Conservation (phyloP, 345 rosid species). For the Salix koriyanagi region DNA sequence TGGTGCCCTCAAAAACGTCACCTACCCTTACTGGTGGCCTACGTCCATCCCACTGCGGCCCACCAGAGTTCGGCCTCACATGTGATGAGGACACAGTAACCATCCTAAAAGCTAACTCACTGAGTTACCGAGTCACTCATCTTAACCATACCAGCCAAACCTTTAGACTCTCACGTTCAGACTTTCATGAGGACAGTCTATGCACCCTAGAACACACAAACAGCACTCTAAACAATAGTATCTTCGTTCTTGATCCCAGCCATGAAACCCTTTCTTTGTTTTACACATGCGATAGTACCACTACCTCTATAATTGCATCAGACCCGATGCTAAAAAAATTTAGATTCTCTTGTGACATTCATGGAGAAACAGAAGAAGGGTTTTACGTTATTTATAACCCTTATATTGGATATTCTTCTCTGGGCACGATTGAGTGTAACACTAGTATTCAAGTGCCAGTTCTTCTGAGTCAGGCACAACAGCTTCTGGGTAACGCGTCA, state of each 20-base stretch:
- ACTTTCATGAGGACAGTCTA: slow-evolving; percentile 15
- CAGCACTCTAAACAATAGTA: slow-evolving; percentile 22
- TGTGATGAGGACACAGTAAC: slow-evolving; percentile 16
- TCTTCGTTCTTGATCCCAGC: slow-evolving; percentile 10
- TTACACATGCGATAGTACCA: slow-evolving; percentile 8
- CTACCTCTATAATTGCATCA: neutral
- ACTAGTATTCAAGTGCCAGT: slow-evolving; percentile 19
- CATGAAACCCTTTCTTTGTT: slow-evolving; percentile 19
- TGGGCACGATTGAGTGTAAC: slow-evolving; percentile 6
- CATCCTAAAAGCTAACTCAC: slow-evolving; percentile 8
- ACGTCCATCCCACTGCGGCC: slow-evolving; percentile 46
- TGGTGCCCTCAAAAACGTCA: slow-evolving; percentile 25
- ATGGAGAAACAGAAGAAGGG: neutral
- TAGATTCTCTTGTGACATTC: slow-evolving; percentile 17
- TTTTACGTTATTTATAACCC: slow-evolving; percentile 22
- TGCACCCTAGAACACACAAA: slow-evolving; percentile 18
- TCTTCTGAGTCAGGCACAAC: neutral
- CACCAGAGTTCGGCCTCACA: slow-evolving; percentile 34
- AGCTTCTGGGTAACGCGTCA: slow-evolving; percentile 13
- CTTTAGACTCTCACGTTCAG: slow-evolving; percentile 25
- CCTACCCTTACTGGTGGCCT: slow-evolving; percentile 44
- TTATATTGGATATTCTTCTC: neutral
- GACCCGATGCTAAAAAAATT: neutral
- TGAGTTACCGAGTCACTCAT: slow-evolving; percentile 21
- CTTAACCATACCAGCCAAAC: slow-evolving; percentile 19